Evolutionary conservation across 495 filamentous ascomycete species (phyloP), one percentile per base, ranked within the genome.

Genomic region (Neurospora sp.): DNA sequence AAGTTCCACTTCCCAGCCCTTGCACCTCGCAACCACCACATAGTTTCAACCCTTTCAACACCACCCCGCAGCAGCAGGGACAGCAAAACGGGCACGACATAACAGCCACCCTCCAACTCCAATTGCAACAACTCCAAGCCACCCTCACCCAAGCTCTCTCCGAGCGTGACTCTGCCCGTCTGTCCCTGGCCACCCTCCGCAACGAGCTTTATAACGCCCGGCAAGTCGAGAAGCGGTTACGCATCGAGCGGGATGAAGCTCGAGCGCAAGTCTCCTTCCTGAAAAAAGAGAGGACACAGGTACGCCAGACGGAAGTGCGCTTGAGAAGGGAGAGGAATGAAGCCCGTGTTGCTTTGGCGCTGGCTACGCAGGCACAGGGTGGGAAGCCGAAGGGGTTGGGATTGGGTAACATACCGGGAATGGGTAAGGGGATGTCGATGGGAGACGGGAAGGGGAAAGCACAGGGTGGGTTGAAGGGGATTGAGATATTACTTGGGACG

Each of bases 151-250:
- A 66, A 17, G 43, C 77, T 11, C 42, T 73, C 2, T 70, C 10
- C 13, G 76, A 80, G 43, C 78, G 77, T 10, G 75, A 78, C 74
- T 69, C 71, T 19, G 78, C 76, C 28, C 72, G 73, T 19, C 66
- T 80, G 40, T 72, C 73, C 28, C 70, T 78, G 1, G 76, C 76
- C 19, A 69, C 76, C 5, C 69, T 78, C 2, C 74, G 74, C 24
- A 80, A 80, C 78, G 78, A 79, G 69, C 66, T 80, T 8, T 80
- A 80, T 70, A 70, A 78, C 5, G 76, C 78, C 7, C 71, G 75
- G 3, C 78, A 78, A 69, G 43, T 74, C 4, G 76, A 76, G 36
- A 78, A 78, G 69, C 75, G 78, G 19, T 43, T 80, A 19, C 73
- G 79, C 43, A 73, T 71, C 2, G 79, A 80, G 62, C 74, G 76